Evolutionary conservation across 192 early-diverging fungal genomes (phyloP).

Genomic region (Coemansia sp.): DNA sequence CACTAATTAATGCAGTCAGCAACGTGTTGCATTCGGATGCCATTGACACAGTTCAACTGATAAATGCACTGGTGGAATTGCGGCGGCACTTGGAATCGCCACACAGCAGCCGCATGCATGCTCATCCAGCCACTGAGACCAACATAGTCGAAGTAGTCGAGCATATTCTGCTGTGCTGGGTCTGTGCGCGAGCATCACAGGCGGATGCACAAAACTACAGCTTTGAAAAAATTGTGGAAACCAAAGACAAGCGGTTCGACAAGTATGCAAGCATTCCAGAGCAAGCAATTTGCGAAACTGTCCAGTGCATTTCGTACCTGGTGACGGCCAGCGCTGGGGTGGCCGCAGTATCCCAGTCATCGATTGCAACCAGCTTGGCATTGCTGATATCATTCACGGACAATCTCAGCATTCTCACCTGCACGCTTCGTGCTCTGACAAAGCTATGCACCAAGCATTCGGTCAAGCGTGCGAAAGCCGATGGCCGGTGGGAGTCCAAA

Average conservation of each 20-base stretch:
- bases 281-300: constrained; percentile 11
- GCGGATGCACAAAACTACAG: constrained; percentile 34
- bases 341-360: constrained; percentile 29
- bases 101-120: constrained; percentile 8
- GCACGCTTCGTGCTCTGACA: constrained; percentile 24
- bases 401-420: constrained; percentile 4
- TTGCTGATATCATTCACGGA: constrained; percentile 20
- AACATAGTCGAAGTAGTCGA: constrained; percentile 31
- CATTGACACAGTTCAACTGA: constrained; percentile 11
- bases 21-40: constrained; percentile 20
- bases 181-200: constrained; percentile 34
- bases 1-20: constrained; percentile 37
- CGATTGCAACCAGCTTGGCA: constrained; percentile 33
- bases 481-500: constrained; percentile 27
- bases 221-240: constrained; percentile 4
- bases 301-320: constrained; percentile 32
- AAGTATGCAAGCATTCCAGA: constrained; percentile 28
- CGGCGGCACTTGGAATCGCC: constrained; percentile 44
- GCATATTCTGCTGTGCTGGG: constrained; percentile 44
- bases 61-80: constrained; percentile 16
- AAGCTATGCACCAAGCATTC: constrained; percentile 46
- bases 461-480: constrained; percentile 22
- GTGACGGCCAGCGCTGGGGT: constrained; percentile 32
- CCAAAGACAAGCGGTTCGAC: constrained; percentile 18
- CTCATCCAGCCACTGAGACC: constrained; percentile 36